Conservation (phyloP, 176 grass and related monocot genomes). For the Triticum dicoccoides region DNA sequence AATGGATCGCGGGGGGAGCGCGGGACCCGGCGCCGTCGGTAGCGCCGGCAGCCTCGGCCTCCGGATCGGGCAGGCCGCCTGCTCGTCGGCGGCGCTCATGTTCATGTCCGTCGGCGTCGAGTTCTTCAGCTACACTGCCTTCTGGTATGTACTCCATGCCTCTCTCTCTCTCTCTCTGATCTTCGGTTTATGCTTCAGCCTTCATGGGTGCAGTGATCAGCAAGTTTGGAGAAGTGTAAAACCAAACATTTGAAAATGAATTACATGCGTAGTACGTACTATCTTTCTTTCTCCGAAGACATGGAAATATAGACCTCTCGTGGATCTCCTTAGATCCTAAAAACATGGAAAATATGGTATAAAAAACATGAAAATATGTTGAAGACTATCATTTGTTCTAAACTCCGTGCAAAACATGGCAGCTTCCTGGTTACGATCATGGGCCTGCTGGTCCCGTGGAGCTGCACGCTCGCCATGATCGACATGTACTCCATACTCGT, state of each 20-base stretch:
- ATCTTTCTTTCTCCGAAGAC: too few species aligned
- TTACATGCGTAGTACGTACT: too few species aligned
- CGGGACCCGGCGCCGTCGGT: conserved; percentile 47
- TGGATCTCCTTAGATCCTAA: too few species aligned
- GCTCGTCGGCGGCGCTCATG: conserved; percentile 78
- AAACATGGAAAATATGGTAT: not conserved
- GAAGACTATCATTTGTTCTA: not conserved
- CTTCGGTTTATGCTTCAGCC: not conserved
- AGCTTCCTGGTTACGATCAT: conserved; percentile 94
- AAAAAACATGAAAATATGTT: not conserved
- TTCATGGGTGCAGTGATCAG: not conserved
- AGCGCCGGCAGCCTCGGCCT: conserved; percentile 73
- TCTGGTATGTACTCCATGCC: conserved; percentile 39
- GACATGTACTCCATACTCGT: conserved; percentile 68
- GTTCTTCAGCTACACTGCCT: conserved; percentile 94
- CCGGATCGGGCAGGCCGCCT: conserved; percentile 79
- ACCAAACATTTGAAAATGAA: too few species aligned
- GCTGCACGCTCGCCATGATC: conserved; percentile 79
- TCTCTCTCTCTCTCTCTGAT: not conserved
- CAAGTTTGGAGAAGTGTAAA: too few species aligned
- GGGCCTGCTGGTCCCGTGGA: conserved; percentile 89
- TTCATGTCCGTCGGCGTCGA: conserved; percentile 94
- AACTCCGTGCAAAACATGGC: conserved; percentile 1
- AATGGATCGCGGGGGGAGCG: conserved; percentile 37
- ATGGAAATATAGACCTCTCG: too few species aligned